phyloP scores from a whole-genome alignment of 352 stramenopile genomes.

The Globisporangium nodosum region DNA sequence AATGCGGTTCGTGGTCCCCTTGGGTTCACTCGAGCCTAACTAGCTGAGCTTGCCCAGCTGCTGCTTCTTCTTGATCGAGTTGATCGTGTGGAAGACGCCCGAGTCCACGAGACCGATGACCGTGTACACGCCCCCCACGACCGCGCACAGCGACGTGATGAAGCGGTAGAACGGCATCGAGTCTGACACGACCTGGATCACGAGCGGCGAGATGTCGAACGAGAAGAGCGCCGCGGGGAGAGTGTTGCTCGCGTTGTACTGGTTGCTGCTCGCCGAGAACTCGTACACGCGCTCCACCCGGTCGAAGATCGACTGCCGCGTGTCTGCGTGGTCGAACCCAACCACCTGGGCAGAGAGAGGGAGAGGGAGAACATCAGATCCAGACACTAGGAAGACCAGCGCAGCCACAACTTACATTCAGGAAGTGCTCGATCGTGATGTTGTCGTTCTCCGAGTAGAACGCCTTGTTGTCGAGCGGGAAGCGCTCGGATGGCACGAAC shows the following conservation, averaged over 20 bases:
- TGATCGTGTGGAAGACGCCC: conserved; percentile 72
- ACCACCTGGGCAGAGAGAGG: conserved; percentile 42
- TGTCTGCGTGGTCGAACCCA: conserved; percentile 65
- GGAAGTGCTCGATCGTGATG: conserved; percentile 76
- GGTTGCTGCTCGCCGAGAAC: conserved; percentile 70
- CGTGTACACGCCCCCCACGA: conserved; percentile 81
- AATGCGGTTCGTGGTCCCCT: too few species aligned
- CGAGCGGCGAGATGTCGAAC: conserved; percentile 79
- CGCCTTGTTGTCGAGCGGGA: conserved; percentile 47
- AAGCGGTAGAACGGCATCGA: conserved; percentile 82
- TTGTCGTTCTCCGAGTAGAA: conserved; percentile 59
- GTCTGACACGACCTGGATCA: conserved; percentile 63
- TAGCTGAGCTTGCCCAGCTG: conserved; percentile 64
- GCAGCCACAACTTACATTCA: conserved; percentile 79
- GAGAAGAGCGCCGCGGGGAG: conserved; percentile 65
- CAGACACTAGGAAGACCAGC: conserved; percentile 7
- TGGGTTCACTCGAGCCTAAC: not conserved
- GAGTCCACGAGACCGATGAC: conserved; percentile 82
- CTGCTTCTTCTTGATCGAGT: conserved; percentile 84
- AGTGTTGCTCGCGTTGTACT: conserved; percentile 61
- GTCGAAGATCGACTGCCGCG: conserved; percentile 44
- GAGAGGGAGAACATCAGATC: conserved; percentile 1
- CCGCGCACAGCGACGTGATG: conserved; percentile 74
- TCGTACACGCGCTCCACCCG: conserved; percentile 57
- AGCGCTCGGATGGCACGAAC: conserved; percentile 53